These are phyloP conservation scores for Candida dajiaensis DNA, from an alignment of 805 yeast genomes.

Conservation along the genomic window DNA sequence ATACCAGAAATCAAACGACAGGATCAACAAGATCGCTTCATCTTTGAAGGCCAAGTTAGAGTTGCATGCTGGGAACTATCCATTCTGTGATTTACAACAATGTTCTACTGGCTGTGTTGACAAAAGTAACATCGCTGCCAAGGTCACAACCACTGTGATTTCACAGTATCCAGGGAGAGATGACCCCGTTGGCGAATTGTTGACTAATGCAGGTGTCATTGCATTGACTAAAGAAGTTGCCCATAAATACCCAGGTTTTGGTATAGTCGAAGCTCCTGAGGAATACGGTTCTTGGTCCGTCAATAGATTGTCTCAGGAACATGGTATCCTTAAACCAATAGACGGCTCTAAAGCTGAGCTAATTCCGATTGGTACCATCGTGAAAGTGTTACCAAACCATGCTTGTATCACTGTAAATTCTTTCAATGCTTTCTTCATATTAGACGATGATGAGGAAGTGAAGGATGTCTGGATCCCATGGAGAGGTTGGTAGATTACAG, in stretches of 20 bases:
- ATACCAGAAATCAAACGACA: constrained; percentile 9
- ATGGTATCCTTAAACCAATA: constrained; percentile 59
- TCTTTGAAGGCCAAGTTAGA: constrained; percentile 43
- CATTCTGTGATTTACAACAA: constrained; percentile 71
- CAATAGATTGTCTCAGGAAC: constrained; percentile 71
- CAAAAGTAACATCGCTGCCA: constrained; percentile 40
- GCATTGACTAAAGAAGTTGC: constrained; percentile 63
- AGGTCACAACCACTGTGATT: constrained; percentile 52
- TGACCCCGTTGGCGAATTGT: constrained; percentile 48
- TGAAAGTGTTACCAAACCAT: constrained; percentile 62
- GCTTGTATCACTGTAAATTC: constrained; percentile 65
- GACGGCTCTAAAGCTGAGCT: constrained; percentile 20
- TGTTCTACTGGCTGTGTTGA: constrained; percentile 58
- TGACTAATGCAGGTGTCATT: constrained; percentile 69
- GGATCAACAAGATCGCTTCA: constrained; percentile 11
- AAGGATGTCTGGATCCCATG: constrained; percentile 63
- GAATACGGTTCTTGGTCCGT: constrained; percentile 54
- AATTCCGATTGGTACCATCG: constrained; percentile 49
- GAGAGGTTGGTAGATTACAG: constrained; percentile 44
- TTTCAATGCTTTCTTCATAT: constrained; percentile 45
- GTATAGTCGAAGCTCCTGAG: constrained; percentile 36
- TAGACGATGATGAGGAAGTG: constrained; percentile 43
- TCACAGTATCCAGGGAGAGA: constrained; percentile 54
- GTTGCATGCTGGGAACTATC: constrained; percentile 78
- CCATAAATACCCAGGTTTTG: constrained; percentile 50